These are phyloP conservation scores for Verticillium dahliae DNA, from an alignment of 2,329 filamentous ascomycete genomes.

Conservation along the genomic window DNA sequence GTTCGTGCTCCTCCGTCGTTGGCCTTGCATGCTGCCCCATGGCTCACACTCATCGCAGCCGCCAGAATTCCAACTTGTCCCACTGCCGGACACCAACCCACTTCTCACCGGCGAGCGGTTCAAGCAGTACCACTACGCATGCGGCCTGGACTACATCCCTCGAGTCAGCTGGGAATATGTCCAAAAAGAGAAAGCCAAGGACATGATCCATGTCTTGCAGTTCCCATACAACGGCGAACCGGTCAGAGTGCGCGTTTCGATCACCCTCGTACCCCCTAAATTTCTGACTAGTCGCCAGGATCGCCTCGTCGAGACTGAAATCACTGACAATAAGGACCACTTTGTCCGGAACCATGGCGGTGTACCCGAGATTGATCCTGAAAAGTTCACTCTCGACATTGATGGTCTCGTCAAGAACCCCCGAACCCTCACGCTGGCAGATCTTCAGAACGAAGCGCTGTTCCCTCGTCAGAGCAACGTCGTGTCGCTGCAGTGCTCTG, in stretches of 20 bases:
- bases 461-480: constrained; percentile 55
- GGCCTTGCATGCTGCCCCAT: too few species aligned
- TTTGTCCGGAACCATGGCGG: constrained; percentile 70
- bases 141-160: constrained; percentile 36
- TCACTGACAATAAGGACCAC: constrained; percentile 53
- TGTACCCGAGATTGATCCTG: constrained; percentile 57
- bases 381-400: constrained; percentile 45
- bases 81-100: constrained; percentile 51
- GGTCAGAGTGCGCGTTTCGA: constrained; percentile 19
- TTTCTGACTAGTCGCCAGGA: constrained; percentile 21
- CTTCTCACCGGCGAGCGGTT: constrained; percentile 48
- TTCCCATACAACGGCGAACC: constrained; percentile 62
- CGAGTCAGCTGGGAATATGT: constrained; percentile 53
- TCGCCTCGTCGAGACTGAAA: constrained; percentile 45
- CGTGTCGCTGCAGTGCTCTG: constrained; percentile 61
- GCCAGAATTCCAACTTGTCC: constrained; percentile 50
- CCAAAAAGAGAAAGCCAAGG: constrained; percentile 47
- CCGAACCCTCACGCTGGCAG: constrained; percentile 46
- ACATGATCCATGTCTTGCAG: constrained; percentile 56
- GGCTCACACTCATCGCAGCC: constrained; percentile 18
- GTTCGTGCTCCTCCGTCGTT: neutral
- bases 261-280: too few species aligned
- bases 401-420: constrained; percentile 57
- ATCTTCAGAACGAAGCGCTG: constrained; percentile 51
- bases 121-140: constrained; percentile 52